Conservation (phyloP, 768 basidiomycete genomes). For the Naganishia vishniacii region DNA sequence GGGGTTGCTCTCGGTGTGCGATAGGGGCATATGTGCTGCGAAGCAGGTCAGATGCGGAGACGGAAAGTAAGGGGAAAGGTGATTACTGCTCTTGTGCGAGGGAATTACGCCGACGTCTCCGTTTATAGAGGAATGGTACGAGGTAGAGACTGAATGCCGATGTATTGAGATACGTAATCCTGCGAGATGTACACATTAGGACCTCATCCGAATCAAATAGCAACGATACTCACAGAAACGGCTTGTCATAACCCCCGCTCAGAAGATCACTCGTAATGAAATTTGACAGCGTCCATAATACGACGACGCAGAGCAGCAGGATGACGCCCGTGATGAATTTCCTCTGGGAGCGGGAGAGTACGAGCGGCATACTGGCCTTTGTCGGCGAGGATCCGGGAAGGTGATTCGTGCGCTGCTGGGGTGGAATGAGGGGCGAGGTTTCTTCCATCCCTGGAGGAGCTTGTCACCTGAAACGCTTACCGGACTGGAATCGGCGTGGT, state of each 20-base stretch:
- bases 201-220: too few relatives aligned
- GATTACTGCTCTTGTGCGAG: slow-evolving; percentile 21
- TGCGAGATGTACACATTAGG: slow-evolving; percentile 43
- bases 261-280: slow-evolving; percentile 64
- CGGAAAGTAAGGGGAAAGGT: not conserved
- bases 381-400: not conserved
- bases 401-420: too few relatives aligned
- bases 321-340: slow-evolving; percentile 41
- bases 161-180: slow-evolving; percentile 85
- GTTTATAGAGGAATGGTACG: slow-evolving; percentile 54
- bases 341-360: slow-evolving; percentile 4
- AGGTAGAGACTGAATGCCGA: slow-evolving; percentile 81
- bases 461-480: too few relatives aligned
- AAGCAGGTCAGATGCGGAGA: slow-evolving; percentile 22
- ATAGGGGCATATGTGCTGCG: slow-evolving; percentile 17
- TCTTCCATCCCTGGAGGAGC: not conserved
- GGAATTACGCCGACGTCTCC: slow-evolving; percentile 46
- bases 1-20: slow-evolving; percentile 8
- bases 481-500: too few relatives aligned
- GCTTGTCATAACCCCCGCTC: slow-evolving; percentile 74
- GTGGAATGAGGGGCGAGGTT: not conserved
- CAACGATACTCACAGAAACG: slow-evolving; percentile 63
- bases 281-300: slow-evolving; percentile 79
- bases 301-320: slow-evolving; percentile 36
- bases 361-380: not conserved